These are phyloP conservation scores for Scheffersomyces illinoinensis DNA, from an alignment of 1,139 yeast genomes.

Conservation along the genomic window DNA sequence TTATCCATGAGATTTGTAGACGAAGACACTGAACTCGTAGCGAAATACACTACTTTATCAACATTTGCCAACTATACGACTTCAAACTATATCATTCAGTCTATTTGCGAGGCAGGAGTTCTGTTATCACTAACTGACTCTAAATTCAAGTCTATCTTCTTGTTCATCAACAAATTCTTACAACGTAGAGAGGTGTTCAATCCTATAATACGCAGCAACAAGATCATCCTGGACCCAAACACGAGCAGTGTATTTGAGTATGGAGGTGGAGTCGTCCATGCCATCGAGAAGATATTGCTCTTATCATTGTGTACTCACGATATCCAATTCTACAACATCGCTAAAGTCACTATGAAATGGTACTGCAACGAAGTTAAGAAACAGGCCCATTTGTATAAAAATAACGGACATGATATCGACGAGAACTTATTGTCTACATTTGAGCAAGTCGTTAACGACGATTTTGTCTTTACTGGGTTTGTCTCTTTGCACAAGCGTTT, in stretches of 20 bases:
- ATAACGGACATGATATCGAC: slow-evolving; percentile 3
- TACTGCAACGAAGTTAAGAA: slow-evolving; percentile 38
- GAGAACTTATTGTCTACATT: slow-evolving; percentile 45
- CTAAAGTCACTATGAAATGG: slow-evolving; percentile 50
- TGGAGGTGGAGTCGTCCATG: slow-evolving; percentile 21
- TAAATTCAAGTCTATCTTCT: slow-evolving; percentile 39
- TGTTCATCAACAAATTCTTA: slow-evolving; percentile 36
- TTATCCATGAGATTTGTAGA: slow-evolving; percentile 36
- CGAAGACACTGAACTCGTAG: slow-evolving; percentile 16
- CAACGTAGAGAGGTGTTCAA: slow-evolving; percentile 24
- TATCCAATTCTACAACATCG: slow-evolving; percentile 53
- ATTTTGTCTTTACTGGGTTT: slow-evolving; percentile 66
- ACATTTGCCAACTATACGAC: slow-evolving; percentile 30
- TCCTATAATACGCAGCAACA: slow-evolving; percentile 22
- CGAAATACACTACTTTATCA: slow-evolving; percentile 21
- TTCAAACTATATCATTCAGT: slow-evolving; percentile 34
- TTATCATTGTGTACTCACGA: slow-evolving; percentile 59
- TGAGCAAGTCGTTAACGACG: slow-evolving; percentile 53
- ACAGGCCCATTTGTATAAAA: slow-evolving; percentile 4
- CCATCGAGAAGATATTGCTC: slow-evolving; percentile 48
- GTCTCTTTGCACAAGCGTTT: slow-evolving; percentile 75
- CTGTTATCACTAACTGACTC: slow-evolving; percentile 36
- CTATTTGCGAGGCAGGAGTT: slow-evolving; percentile 40
- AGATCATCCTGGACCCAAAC: slow-evolving; percentile 23
- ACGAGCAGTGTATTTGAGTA: slow-evolving; percentile 17